These are phyloP conservation scores for Cladochytrium replicatum DNA, from an alignment of 192 early-diverging fungal genomes.

Conservation along the genomic window DNA sequence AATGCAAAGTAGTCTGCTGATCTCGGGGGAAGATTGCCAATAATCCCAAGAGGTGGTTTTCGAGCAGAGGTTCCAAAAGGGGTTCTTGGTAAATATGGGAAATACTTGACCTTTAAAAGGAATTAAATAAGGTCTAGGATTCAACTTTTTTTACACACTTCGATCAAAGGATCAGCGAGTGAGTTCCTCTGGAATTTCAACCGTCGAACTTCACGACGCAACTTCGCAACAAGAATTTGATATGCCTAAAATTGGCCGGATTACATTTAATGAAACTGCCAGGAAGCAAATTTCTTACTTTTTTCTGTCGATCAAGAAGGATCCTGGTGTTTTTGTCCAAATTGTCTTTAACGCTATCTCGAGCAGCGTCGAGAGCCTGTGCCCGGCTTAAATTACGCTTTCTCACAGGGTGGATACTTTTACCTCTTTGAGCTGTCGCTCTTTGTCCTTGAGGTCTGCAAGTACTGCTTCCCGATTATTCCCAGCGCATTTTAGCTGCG, in stretches of 20 bases:
- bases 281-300: constrained; percentile 19
- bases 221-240: constrained; percentile 35
- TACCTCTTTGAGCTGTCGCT: neutral
- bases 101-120: constrained; percentile 22
- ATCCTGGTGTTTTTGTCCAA: constrained; percentile 30
- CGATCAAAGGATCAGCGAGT: constrained; percentile 35
- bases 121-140: constrained; percentile 1
- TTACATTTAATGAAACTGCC: neutral
- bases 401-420: neutral
- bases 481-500: neutral
- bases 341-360: constrained; percentile 2
- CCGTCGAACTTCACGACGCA: constrained; percentile 30
- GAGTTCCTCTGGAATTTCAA: constrained; percentile 36
- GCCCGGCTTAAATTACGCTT: neutral
- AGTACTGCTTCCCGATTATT: neutral
- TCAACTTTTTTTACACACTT: constrained; percentile 15
- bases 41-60: constrained; percentile 21
- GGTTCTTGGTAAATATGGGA: constrained; percentile 33
- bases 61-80: constrained; percentile 20
- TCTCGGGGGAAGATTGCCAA: constrained; percentile 26
- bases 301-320: constrained; percentile 33
- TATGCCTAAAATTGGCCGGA: constrained; percentile 16
- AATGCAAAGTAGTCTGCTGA: constrained; percentile 32
- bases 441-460: constrained; percentile 1
- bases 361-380: neutral